Evolutionary conservation across 2,329 filamentous ascomycete species (phyloP), one percentile per base, ranked within the genome.

Genomic region (Aureobasidium uvarum): DNA sequence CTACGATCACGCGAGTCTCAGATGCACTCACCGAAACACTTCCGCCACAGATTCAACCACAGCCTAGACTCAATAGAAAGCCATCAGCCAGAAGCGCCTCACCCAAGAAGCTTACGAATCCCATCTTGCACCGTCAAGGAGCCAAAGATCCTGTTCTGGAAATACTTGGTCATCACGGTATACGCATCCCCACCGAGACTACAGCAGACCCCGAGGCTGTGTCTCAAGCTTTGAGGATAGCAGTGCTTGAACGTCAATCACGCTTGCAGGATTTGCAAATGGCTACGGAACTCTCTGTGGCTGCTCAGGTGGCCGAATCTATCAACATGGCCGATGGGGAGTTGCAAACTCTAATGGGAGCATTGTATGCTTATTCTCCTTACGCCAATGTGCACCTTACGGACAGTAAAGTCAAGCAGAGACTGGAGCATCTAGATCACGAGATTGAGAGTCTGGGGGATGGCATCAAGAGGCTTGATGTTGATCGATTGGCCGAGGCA

Each of bases 251-350:
- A 43, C 73, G 76, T 18, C 68, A 71, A 41, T 71, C 72, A 18
- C 76, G 77, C 58, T 67, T 80, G 1, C 67, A 68, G 7, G 72
- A 74, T 1, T 75, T 80, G 23, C 73, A 72, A 58, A 67, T 69
- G 13, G 73, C 74, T 0, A 74, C 74, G 2, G 73, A 77, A 5
- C 66, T 67, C 0, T 72, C 71, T 0, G 71, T 77, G 0, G 71
- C 77, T 3, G 73, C 77, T 1, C 69, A 68, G 18, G 60, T 79
- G 7, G 74, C 74, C 1, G 74, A 77, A 38, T 74, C 74, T 8
- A 66, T 78, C 11, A 75, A 72, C 36, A 73, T 71, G 64, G 76
- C 74, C 5, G 76, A 81, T 41, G 51, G 65, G 13, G 75, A 79
- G 38, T 36, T 77, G 52, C 71, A 74, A n/a, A 73, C 72, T 33